Conservation (phyloP, 2,329 filamentous ascomycete genomes). For the Graphium sp. region DNA sequence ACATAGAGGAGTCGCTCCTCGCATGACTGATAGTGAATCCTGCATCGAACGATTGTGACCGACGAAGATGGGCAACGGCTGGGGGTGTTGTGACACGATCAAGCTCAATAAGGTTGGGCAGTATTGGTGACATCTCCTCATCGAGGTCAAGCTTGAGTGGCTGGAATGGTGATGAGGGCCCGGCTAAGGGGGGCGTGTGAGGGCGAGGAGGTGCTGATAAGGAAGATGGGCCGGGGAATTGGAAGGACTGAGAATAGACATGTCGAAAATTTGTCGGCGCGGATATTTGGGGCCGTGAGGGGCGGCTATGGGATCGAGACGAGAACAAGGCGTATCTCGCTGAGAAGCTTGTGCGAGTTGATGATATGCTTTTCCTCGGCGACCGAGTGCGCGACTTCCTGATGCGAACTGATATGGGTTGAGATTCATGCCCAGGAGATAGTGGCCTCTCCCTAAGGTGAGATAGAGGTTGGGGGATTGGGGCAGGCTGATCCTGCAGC, state of each 20-base stretch:
- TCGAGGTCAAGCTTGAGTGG: constrained; percentile 39
- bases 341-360: constrained; percentile 23
- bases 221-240: constrained; percentile 12
- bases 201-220: constrained; percentile 11
- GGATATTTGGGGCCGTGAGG: constrained; percentile 39
- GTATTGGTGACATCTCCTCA: constrained; percentile 33
- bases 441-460: too few species aligned
- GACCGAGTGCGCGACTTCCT: too few species aligned
- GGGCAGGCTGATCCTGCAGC: too few species aligned
- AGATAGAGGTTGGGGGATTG: too few species aligned
- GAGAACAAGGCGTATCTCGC: constrained; percentile 27
- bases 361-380: too few species aligned
- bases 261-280: constrained; percentile 43
- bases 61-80: constrained; percentile 15
- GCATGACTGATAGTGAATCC: constrained; percentile 18
- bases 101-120: constrained; percentile 25
- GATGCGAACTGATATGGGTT: too few species aligned
- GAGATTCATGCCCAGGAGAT: too few species aligned
- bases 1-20: constrained; percentile 31
- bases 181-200: constrained; percentile 3
- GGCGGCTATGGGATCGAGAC: constrained; percentile 23
- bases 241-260: constrained; percentile 28
- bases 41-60: constrained; percentile 16
- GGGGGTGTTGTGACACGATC: constrained; percentile 20
- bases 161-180: constrained; percentile 22